Evolutionary conservation across 2,329 filamentous ascomycete genomes (phyloP), one percentile per base, ranked within the genome.

Genomic region (Rachicladosporium sp.): DNA sequence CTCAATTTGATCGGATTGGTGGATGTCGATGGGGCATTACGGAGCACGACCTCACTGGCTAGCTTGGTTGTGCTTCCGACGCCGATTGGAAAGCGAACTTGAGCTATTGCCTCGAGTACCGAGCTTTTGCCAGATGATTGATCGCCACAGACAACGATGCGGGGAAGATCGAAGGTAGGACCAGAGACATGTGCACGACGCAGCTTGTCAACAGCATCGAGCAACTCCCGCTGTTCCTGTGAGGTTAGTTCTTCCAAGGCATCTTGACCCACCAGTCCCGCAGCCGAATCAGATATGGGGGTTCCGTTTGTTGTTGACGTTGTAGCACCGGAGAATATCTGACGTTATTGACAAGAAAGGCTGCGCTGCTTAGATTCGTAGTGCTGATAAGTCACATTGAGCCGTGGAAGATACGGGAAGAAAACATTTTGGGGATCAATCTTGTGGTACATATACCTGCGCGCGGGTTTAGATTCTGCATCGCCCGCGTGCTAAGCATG

Each of bases 91-190:
- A 35, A 35, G 3, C 31, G 31, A 13, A 40, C 23, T 11, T 31
- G 31, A 11, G 38, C 23, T 9, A 40, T 40, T 3, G 38, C 32
- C 5, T 40, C 32, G 21, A 40, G 37, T 4, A 40, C 37, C 4
- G 31, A 34, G 33, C 37, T 40, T 27, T 40, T 40, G 3, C 37
- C 37, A 12, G 31, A 9, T 3, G 37, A 40, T 15, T 40, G 37
- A 31, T 40, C 37, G 10, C 37, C 37, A 34, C 31, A 40, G 10
- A 35, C 38, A 6, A 40, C 38, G 10, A 40, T 35, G 12, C 35
- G 38, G 6, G 38, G 38, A 9, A 38, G 12, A 21, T 30, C 33
- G 29, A 37, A 37, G 35, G 30, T 19, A 13, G n/a, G 19, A 10
- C 35, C 29, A 21, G 35, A n/a, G 31, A 38, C 29, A 10, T 34